Evolutionary conservation across 768 basidiomycete species (phyloP).

Genomic region (Hysterangium stoloniferum): DNA sequence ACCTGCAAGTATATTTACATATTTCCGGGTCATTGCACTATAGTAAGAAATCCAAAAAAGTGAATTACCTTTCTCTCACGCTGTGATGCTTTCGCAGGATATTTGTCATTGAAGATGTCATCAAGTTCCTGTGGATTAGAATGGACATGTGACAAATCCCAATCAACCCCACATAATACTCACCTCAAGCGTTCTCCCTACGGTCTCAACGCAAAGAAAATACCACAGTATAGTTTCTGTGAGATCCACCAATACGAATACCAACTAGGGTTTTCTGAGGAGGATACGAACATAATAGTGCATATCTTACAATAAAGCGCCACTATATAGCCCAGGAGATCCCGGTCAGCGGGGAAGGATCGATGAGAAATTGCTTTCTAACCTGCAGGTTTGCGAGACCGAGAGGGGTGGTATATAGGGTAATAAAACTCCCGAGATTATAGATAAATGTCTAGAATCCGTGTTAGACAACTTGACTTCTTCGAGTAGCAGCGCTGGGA

Average conservation of each 20-base stretch:
- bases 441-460: constrained; percentile 7
- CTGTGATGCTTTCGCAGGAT: too few relatives aligned
- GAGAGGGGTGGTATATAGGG: constrained; percentile 28
- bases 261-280: constrained; percentile 7
- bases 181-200: constrained; percentile 1
- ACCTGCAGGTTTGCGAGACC: constrained; percentile 22
- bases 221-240: constrained; percentile 12
- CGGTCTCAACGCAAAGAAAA: constrained; percentile 11
- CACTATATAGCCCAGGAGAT: background rate
- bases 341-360: constrained; percentile 11
- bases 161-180: too few relatives aligned
- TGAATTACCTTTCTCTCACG: too few relatives aligned
- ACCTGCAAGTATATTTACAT: too few relatives aligned
- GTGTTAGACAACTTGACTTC: constrained; percentile 9
- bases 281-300: background rate
- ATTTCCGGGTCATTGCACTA: too few relatives aligned
- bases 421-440: constrained; percentile 23
- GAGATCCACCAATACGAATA: constrained; percentile 11
- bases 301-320: background rate
- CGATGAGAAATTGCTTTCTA: constrained; percentile 18
- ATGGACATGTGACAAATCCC: too few relatives aligned
- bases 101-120: too few relatives aligned
- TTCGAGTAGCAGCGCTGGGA: constrained; percentile 22
- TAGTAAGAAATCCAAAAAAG: too few relatives aligned
- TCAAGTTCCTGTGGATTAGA: too few relatives aligned